These are phyloP conservation scores for Ceriops zippeliana DNA, from an alignment of 345 rosid genomes.

Conservation along the genomic window DNA sequence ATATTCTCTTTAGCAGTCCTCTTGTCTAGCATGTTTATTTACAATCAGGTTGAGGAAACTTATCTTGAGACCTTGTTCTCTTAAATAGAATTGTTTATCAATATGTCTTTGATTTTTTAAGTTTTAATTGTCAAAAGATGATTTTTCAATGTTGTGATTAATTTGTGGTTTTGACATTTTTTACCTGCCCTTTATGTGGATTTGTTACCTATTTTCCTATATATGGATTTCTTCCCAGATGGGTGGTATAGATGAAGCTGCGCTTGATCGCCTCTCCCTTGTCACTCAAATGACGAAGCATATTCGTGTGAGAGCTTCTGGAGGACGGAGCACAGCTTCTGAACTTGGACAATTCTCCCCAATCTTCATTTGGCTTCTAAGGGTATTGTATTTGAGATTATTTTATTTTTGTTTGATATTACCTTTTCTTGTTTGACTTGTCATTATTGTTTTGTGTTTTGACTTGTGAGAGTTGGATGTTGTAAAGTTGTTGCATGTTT, in stretches of 20 bases:
- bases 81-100: background rate
- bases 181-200: background rate
- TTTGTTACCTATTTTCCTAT: background rate
- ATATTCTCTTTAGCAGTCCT: conserved; percentile 95
- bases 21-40: conserved; percentile 92
- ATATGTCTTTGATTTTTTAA: background rate
- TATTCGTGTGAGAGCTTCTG: conserved; percentile 89
- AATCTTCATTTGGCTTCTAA: conserved; percentile 94
- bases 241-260: conserved; percentile 98
- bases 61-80: conserved; percentile 1
- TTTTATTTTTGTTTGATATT: background rate
- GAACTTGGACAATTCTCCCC: conserved; percentile 95
- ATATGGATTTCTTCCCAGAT: conserved; percentile 40
- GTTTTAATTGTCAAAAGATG: conserved; percentile 1
- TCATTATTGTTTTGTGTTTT: background rate
- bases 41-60: conserved; percentile 67
- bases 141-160: background rate
- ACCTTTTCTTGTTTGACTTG: background rate
- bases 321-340: conserved; percentile 69
- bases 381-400: conserved; percentile 45
- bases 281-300: conserved; percentile 98
- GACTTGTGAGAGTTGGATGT: background rate
- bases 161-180: background rate
- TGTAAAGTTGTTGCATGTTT: background rate
- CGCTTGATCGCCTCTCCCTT: conserved; percentile 95